Conservation (phyloP, 192 early-diverging fungal genomes). For the Podila horticola region DNA sequence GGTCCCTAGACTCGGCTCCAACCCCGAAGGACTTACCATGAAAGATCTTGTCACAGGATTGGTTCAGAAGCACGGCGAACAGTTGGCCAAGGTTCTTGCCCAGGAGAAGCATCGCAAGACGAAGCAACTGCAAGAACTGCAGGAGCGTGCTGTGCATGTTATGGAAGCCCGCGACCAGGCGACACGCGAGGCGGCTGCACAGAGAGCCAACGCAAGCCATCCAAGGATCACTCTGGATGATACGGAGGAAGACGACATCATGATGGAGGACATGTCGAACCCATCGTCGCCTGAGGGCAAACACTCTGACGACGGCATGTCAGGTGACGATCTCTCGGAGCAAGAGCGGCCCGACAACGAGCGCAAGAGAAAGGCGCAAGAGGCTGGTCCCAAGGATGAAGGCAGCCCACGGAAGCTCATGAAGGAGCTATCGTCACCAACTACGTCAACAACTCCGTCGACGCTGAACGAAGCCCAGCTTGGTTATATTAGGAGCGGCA, state of each 20-base stretch:
- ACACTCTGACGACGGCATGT: slow-evolving; percentile 19
- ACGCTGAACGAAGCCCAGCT: slow-evolving; percentile 6
- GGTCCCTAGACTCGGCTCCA: slow-evolving; percentile 19
- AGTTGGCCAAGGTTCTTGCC: slow-evolving; percentile 21
- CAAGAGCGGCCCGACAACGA: slow-evolving; percentile 6
- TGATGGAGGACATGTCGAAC: slow-evolving; percentile 45
- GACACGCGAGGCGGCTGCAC: neutral
- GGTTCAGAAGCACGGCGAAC: slow-evolving; percentile 20
- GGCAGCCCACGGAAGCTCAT: slow-evolving; percentile 1
- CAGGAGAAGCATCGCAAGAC: slow-evolving; percentile 17
- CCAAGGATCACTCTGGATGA: slow-evolving; percentile 19
- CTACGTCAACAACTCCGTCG: neutral
- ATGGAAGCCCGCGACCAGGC: slow-evolving; percentile 8
- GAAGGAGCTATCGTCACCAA: neutral
- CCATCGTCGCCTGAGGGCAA: slow-evolving; percentile 40
- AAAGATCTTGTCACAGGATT: slow-evolving; percentile 19
- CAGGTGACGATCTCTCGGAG: slow-evolving; percentile 11
- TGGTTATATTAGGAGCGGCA: slow-evolving; percentile 19
- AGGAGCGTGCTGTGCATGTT: slow-evolving; percentile 7
- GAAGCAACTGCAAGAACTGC: slow-evolving; percentile 18
- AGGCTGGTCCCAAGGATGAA: neutral
- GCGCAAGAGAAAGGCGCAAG: slow-evolving; percentile 26
- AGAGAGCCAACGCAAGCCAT: neutral
- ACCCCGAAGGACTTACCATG: neutral
- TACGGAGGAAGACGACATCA: slow-evolving; percentile 47